A percentile compares a stretch with the other conserved stretches of the same genome.
Evolutionary conservation across 805 yeast species (phyloP).

Genomic region (Wickerhamomyces strasburgensis): DNA sequence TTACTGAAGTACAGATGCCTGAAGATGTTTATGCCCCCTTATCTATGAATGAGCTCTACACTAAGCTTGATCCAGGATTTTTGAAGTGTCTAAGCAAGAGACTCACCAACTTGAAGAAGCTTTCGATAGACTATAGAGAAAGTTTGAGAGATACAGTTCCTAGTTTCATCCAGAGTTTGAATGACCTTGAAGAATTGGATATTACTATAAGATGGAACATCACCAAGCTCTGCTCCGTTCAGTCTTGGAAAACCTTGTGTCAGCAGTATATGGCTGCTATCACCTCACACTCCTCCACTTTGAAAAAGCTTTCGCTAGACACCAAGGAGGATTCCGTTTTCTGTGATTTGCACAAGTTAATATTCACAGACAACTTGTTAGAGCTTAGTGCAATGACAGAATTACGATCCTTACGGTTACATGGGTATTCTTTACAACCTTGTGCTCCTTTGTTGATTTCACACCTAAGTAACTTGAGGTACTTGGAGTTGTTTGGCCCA

Average conservation of each 20-base stretch:
- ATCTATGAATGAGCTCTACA: slow-evolving; percentile 12
- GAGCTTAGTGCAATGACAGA: slow-evolving; percentile 18
- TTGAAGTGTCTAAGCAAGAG: slow-evolving; percentile 24
- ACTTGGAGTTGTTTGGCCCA: slow-evolving; percentile 43
- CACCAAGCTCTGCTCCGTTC: slow-evolving; percentile 24
- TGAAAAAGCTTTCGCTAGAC: slow-evolving; percentile 36
- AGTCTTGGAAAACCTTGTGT: slow-evolving; percentile 22
- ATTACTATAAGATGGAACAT: slow-evolving; percentile 37
- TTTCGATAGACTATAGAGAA: slow-evolving; percentile 39
- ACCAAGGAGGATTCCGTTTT: slow-evolving; percentile 34
- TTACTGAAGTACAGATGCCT: slow-evolving; percentile 32
- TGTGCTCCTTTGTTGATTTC: slow-evolving; percentile 26
- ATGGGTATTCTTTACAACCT: slow-evolving; percentile 30
- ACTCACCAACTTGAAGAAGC: slow-evolving; percentile 24
- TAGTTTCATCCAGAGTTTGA: slow-evolving; percentile 26
- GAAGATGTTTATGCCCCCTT: slow-evolving; percentile 11
- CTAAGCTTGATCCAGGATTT: slow-evolving; percentile 23
- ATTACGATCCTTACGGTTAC: slow-evolving; percentile 37
- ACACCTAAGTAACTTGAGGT: slow-evolving; percentile 25
- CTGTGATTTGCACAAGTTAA: slow-evolving; percentile 28
- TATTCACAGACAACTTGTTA: slow-evolving; percentile 22
- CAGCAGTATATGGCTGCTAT: slow-evolving; percentile 17
- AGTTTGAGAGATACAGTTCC: slow-evolving; percentile 37
- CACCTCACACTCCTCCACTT: slow-evolving; percentile 15
- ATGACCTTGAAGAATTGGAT: slow-evolving; percentile 33